Conservation (phyloP, 768 basidiomycete genomes). For the Boletus edulis region DNA sequence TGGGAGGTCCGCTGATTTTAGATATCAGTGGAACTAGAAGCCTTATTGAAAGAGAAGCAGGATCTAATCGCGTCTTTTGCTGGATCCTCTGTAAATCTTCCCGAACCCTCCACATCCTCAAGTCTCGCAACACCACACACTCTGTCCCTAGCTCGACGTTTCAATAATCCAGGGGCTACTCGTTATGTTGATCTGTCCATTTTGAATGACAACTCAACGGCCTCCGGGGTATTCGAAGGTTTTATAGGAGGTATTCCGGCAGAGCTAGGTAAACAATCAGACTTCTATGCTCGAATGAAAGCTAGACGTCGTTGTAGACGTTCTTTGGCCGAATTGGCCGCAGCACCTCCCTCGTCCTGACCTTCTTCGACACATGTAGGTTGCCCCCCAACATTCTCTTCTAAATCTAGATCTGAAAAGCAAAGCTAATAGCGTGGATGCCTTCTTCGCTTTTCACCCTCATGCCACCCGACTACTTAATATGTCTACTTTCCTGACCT, state of each 20-base stretch:
- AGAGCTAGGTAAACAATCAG: slow-evolving; percentile 4
- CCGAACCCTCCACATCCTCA: not conserved
- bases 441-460: slow-evolving; percentile 78
- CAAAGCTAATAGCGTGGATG: slow-evolving; percentile 52
- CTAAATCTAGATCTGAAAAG: not conserved
- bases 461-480: slow-evolving; percentile 73
- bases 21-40: slow-evolving; percentile 63
- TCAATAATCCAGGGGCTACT: not conserved
- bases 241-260: not conserved
- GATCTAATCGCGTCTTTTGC: slow-evolving; percentile 2
- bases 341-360: slow-evolving; percentile 57
- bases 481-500: slow-evolving; percentile 58
- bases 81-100: not conserved
- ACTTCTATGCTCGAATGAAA: not conserved
- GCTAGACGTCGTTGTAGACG: slow-evolving; percentile 5
- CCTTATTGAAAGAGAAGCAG: slow-evolving; percentile 60
- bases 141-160: not conserved
- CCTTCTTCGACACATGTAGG: slow-evolving; percentile 64
- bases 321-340: slow-evolving; percentile 50
- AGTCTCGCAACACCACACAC: not conserved
- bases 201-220: not conserved
- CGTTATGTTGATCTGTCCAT: not conserved
- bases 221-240: not conserved
- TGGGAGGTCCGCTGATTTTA: slow-evolving; percentile 1
- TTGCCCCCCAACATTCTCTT: not conserved